Evolutionary conservation across 306 rosid genomes (phyloP).

Genomic region (Quercus alba): DNA sequence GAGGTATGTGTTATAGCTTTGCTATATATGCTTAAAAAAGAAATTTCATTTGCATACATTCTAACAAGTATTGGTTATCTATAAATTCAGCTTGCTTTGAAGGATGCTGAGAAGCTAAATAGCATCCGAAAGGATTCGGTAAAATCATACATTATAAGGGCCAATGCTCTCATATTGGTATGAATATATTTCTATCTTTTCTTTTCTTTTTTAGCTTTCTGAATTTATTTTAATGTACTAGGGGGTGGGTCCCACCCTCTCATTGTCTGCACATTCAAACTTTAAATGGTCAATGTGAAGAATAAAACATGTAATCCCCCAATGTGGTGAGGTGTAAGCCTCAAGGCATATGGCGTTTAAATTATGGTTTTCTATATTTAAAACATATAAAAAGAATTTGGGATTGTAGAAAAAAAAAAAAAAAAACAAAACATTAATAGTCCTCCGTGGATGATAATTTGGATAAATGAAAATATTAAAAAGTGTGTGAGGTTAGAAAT

Average conservation of each 20-base stretch:
- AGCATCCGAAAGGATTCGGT: conserved; percentile 47
- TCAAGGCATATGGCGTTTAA: background rate
- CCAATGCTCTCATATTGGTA: conserved; percentile 74
- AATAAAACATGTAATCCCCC: background rate
- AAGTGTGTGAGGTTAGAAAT: background rate
- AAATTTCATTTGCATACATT: background rate
- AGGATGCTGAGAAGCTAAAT: conserved; percentile 84
- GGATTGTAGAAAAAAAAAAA: background rate
- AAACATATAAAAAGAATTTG: background rate
- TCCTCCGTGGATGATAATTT: background rate
- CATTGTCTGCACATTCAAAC: background rate
- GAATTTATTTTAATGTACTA: background rate
- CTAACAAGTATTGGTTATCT: conserved; percentile 4
- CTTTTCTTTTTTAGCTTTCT: background rate
- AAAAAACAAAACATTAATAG: background rate
- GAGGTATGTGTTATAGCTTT: conserved; percentile 53
- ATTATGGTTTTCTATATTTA: background rate
- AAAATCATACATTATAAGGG: conserved; percentile 73
- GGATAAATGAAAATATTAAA: background rate
- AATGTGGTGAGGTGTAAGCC: background rate
- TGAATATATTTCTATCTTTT: conserved; percentile 11
- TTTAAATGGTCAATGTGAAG: background rate
- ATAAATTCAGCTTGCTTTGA: conserved; percentile 79
- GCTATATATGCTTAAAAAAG: conserved; percentile 17
- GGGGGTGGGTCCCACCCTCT: background rate